Conservation (phyloP, 75 land plant genomes). For the Gnetum montanum region DNA sequence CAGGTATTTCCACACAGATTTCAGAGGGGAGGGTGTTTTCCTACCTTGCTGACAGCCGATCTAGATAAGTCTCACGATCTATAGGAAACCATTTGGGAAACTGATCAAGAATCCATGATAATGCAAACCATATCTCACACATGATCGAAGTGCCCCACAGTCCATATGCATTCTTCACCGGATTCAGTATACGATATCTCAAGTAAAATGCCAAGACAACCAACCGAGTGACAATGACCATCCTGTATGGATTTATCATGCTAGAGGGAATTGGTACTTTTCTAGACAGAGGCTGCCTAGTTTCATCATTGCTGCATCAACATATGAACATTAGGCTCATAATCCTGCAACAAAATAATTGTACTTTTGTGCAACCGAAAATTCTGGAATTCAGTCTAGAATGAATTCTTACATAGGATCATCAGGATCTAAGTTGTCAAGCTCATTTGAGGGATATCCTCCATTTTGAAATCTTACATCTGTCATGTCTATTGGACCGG, state of each 20-base stretch:
- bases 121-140: slow-evolving; percentile 79
- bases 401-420: slow-evolving; percentile 18
- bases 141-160: slow-evolving; percentile 67
- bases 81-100: slow-evolving; percentile 80
- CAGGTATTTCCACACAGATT: too few species aligned
- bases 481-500: slow-evolving; percentile 8
- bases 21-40: too few species aligned
- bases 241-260: slow-evolving; percentile 68
- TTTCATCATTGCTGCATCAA: slow-evolving; percentile 59
- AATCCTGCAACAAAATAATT: too few species aligned
- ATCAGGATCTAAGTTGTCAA: slow-evolving; percentile 51
- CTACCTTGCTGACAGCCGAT: slow-evolving; percentile 56
- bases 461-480: slow-evolving; percentile 7
- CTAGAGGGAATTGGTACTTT: slow-evolving; percentile 59
- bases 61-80: slow-evolving; percentile 66
- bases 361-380: too few species aligned
- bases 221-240: slow-evolving; percentile 49
- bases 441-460: slow-evolving; percentile 36
- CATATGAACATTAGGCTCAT: slow-evolving; percentile 1
- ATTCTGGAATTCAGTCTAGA: neutral
- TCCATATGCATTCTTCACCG: slow-evolving; percentile 55
- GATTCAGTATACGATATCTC: slow-evolving; percentile 55
- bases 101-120: slow-evolving; percentile 83
- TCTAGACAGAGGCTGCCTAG: slow-evolving; percentile 67
- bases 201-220: slow-evolving; percentile 51